A percentile compares a stretch with the other conserved stretches of the same genome.
Conservation (phyloP, 345 rosid species). For the Conringia planisiliqua region DNA sequence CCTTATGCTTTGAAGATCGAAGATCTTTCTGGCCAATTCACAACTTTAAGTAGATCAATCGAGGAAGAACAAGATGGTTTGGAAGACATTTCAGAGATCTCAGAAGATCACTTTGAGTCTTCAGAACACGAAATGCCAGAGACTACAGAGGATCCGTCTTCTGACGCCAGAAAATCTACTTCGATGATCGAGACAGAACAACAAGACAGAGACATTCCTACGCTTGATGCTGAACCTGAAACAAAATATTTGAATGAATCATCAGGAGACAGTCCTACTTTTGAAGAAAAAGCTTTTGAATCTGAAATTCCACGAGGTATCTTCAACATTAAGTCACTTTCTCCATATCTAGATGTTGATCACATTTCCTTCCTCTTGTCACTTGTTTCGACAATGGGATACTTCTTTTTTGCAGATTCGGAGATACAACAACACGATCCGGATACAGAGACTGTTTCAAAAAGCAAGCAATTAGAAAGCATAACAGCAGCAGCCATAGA, state of each 20-base stretch:
- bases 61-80: constrained; percentile 28
- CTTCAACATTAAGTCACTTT: not conserved
- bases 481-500: constrained; percentile 8
- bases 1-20: constrained; percentile 29
- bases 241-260: constrained; percentile 7
- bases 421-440: not conserved
- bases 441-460: constrained; percentile 1
- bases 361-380: not conserved
- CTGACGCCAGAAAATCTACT: not conserved
- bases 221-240: not conserved
- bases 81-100: constrained; percentile 24
- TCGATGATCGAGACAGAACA: constrained; percentile 9
- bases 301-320: constrained; percentile 35
- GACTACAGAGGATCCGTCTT: constrained; percentile 11
- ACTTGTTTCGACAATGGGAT: not conserved
- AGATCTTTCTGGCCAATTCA: constrained; percentile 9
- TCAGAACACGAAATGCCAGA: constrained; percentile 21
- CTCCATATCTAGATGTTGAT: not conserved
- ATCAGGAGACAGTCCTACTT: constrained; percentile 25
- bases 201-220: constrained; percentile 15
- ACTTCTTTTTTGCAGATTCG: not conserved
- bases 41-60: constrained; percentile 18
- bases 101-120: constrained; percentile 21
- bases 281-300: constrained; percentile 12
- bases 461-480: constrained; percentile 13